Conservation (phyloP, 2,329 filamentous ascomycete species). For the Gremmenia infestans region DNA sequence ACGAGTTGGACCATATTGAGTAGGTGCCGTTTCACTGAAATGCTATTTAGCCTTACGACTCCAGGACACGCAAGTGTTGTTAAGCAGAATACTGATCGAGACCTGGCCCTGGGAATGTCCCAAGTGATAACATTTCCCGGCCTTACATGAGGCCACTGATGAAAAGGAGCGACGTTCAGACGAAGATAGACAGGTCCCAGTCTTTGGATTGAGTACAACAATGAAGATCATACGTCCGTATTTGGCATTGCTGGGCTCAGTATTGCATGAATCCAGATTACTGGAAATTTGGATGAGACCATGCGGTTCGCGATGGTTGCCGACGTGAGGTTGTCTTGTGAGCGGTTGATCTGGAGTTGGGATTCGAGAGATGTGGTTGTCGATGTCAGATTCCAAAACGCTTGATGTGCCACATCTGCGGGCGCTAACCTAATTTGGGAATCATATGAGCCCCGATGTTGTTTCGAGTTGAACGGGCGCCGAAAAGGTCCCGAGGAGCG, state of each 20-base stretch:
- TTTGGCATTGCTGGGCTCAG: not conserved
- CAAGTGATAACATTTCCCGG: not conserved
- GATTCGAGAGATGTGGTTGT: not conserved
- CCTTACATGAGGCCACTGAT: conserved; percentile 2
- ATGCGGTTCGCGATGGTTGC: not conserved
- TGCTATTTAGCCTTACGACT: too few species aligned
- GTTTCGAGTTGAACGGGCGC: conserved; percentile 10
- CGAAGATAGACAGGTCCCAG: conserved; percentile 3
- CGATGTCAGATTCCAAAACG: not conserved
- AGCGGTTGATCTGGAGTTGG: not conserved
- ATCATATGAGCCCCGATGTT: conserved; percentile 1
- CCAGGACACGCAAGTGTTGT: not conserved
- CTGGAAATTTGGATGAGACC: not conserved
- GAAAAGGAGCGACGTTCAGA: conserved; percentile 11
- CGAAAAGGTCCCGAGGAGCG: not conserved
- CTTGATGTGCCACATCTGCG: not conserved
- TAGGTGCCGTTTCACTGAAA: not conserved
- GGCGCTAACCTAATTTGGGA: not conserved
- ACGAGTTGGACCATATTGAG: not conserved
- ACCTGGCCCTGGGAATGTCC: too few species aligned
- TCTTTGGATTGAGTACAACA: not conserved
- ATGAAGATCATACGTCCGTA: conserved; percentile 6
- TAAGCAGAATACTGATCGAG: not conserved
- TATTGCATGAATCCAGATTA: not conserved
- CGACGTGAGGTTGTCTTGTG: not conserved